phyloP scores from a whole-genome alignment of 805 yeast genomes.

The Jamesozyma rosinii region DNA sequence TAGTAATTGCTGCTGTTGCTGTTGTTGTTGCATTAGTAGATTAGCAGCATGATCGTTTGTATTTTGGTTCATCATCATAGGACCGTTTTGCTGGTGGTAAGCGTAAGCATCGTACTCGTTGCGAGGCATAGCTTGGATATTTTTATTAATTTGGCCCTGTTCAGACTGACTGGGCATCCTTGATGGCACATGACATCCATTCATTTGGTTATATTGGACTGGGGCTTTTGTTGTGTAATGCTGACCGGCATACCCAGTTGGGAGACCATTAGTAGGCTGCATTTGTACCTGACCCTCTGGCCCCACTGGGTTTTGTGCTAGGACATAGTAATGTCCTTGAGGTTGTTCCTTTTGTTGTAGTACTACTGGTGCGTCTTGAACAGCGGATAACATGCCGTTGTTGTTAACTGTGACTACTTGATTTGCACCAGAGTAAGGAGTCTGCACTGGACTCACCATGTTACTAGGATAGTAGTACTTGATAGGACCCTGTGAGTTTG shows the following conservation, averaged over 20 bases:
- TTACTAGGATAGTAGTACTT: neutral
- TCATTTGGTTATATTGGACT: neutral
- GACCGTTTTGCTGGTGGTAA: neutral
- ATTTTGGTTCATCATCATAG: neutral
- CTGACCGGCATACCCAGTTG: no score
- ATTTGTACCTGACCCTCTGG: neutral
- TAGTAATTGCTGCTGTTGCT: neutral
- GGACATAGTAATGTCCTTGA: neutral
- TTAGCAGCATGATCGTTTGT: neutral
- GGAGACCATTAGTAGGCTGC: neutral
- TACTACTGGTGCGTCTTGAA: neutral
- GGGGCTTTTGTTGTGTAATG: no score
- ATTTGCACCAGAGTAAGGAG: neutral
- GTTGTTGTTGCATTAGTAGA: slow-evolving; percentile 1
- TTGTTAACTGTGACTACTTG: neutral
- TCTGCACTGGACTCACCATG: neutral
- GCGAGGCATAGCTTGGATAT: neutral
- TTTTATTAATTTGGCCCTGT: neutral
- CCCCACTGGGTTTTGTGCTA: neutral
- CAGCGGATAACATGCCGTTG: neutral
- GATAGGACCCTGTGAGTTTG: neutral
- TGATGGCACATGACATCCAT: neutral
- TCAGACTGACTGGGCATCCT: neutral
- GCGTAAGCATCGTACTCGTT: neutral
- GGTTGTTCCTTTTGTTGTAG: neutral